These are phyloP conservation scores for Sisymbrium irio DNA, from an alignment of 345 rosid genomes.

Conservation along the genomic window DNA sequence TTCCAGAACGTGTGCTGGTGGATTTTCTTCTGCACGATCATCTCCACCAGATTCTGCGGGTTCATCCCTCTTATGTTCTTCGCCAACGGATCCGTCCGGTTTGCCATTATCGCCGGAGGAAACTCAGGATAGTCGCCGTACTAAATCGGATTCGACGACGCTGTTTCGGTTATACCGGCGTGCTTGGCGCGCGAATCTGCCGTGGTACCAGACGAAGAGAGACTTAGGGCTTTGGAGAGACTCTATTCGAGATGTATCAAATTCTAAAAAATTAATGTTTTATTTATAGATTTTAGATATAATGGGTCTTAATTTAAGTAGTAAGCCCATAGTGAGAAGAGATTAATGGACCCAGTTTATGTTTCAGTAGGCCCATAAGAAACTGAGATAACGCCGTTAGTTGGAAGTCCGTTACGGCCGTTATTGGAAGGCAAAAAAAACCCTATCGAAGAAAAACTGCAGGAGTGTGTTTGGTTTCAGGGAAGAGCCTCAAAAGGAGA, in stretches of 20 bases:
- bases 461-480: neutral
- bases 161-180: neutral
- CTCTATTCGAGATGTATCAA: neutral
- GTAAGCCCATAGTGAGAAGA: neutral
- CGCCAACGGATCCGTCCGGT: slow-evolving; percentile 86
- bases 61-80: slow-evolving; percentile 84
- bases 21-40: slow-evolving; percentile 71
- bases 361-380: neutral
- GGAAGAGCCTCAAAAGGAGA: neutral
- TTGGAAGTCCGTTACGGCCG: slow-evolving; percentile 20
- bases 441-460: slow-evolving; percentile 28
- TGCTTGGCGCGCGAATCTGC: neutral
- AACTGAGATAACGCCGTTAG: slow-evolving; percentile 28
- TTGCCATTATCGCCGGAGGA: slow-evolving; percentile 49
- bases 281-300: neutral
- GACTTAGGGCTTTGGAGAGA: slow-evolving; percentile 23
- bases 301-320: neutral
- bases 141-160: neutral
- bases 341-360: neutral
- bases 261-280: neutral
- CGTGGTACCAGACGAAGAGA: slow-evolving; percentile 15
- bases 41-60: slow-evolving; percentile 85
- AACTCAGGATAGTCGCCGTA: neutral
- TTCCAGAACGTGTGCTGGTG: slow-evolving; percentile 89
- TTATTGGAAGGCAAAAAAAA: slow-evolving; percentile 21